A percentile compares a stretch with the other conserved stretches of the same genome.
These are phyloP conservation scores for Ulvella scutata DNA, from an alignment of 139 green algal species.

Conservation along the genomic window DNA sequence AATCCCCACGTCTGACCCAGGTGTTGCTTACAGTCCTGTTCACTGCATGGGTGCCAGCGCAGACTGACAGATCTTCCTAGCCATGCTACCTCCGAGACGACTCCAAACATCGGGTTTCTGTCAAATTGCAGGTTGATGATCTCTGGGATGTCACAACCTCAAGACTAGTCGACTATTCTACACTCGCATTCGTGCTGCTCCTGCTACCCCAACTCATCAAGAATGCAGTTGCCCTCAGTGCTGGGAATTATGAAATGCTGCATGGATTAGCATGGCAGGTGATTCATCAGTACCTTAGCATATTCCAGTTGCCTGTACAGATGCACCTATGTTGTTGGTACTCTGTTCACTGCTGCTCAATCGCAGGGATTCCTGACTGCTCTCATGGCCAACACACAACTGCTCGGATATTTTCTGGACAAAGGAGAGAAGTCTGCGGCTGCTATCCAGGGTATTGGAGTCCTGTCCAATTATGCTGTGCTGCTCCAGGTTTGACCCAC, in stretches of 20 bases:
- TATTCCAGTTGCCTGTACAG: no score
- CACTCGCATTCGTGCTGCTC: conserved; percentile 41
- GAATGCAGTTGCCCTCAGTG: conserved; percentile 35
- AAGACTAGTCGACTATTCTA: conserved; percentile 23
- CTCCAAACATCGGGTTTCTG: no score
- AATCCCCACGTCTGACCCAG: no score
- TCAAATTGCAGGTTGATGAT: neutral
- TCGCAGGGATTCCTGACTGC: conserved; percentile 36
- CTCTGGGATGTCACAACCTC: conserved; percentile 23
- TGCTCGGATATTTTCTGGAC: conserved; percentile 55
- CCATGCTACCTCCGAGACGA: no score
- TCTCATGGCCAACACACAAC: conserved; percentile 52
- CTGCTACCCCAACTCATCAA: conserved; percentile 59
- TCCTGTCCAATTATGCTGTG: conserved; percentile 50
- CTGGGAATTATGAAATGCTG: conserved; percentile 29
- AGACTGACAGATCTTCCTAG: no score
- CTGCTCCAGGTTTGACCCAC: conserved; percentile 44
- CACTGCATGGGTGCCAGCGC: no score
- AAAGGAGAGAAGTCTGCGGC: conserved; percentile 43
- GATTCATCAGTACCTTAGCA: no score
- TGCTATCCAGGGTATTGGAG: conserved; percentile 51
- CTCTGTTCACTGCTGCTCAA: neutral
- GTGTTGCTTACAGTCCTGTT: no score
- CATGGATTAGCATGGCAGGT: conserved; percentile 46
- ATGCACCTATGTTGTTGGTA: no score